Conservation (phyloP, 139 green algal genomes). For the Closterium sp. region DNA sequence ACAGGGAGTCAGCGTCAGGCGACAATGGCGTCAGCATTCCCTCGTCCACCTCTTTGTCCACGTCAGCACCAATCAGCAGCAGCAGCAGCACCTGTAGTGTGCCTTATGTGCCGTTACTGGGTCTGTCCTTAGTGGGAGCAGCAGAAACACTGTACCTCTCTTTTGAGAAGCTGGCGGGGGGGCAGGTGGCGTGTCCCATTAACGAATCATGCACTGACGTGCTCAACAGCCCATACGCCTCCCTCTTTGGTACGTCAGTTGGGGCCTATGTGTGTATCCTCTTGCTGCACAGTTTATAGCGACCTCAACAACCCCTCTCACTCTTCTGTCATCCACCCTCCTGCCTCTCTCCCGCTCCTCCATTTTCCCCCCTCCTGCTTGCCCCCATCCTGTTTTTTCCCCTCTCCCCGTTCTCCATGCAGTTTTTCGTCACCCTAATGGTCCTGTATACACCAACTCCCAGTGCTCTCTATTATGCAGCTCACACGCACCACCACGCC, state of each 20-base stretch:
- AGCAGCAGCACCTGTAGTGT: neutral
- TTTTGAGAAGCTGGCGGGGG: conserved; percentile 66
- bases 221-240: conserved; percentile 41
- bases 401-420: neutral
- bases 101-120: conserved; percentile 10
- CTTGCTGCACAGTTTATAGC: too few relatives aligned
- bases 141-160: conserved; percentile 82
- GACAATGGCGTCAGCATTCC: neutral
- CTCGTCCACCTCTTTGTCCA: neutral
- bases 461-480: neutral
- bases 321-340: neutral
- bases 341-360: conserved; percentile 1
- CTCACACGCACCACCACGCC: too few relatives aligned
- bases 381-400: conserved; percentile 58
- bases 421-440: neutral
- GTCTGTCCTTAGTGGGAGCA: conserved; percentile 50
- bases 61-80: neutral
- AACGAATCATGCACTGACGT: conserved; percentile 40
- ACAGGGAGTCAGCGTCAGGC: neutral
- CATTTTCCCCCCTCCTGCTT: conserved; percentile 6
- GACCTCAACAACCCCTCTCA: too few relatives aligned
- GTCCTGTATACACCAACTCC: conserved; percentile 4
- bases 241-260: conserved; percentile 25
- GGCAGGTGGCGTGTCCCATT: conserved; percentile 66
- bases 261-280: neutral